Percentiles rank a stretch among this genome's conserved stretches.
These are phyloP conservation scores for Rosa chinensis DNA, from an alignment of 306 rosid genomes.

Conservation along the genomic window DNA sequence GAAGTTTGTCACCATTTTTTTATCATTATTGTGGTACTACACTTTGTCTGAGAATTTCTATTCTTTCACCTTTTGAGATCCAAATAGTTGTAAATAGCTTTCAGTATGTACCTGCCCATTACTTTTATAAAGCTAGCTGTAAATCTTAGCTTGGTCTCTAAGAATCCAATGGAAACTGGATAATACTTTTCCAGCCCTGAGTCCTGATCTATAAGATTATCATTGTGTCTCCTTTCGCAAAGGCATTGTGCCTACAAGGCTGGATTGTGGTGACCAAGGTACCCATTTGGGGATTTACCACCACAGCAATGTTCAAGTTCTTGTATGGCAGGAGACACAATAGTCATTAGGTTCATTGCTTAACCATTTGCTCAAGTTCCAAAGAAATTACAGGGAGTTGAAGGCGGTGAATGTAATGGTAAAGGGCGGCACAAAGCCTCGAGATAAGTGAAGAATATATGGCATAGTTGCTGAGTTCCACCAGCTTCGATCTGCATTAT, in stretches of 20 bases:
- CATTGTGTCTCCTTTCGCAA: slow-evolving; percentile 2
- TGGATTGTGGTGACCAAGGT: background rate
- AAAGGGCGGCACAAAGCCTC: slow-evolving; percentile 18
- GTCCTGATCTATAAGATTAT: background rate
- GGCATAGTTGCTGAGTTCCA: slow-evolving; percentile 26
- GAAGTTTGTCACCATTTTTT: too few species aligned
- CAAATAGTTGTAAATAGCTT: slow-evolving; percentile 6
- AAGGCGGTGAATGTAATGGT: slow-evolving; percentile 21
- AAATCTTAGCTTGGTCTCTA: slow-evolving; percentile 21
- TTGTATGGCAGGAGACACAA: background rate
- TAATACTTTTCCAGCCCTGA: slow-evolving; percentile 24
- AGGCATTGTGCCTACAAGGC: background rate
- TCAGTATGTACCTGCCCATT: slow-evolving; percentile 22
- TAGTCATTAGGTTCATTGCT: background rate
- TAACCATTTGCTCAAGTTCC: slow-evolving; percentile 2
- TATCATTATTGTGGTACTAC: slow-evolving; percentile 10
- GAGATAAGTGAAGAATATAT: slow-evolving; percentile 18
- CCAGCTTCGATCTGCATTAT: slow-evolving; percentile 44
- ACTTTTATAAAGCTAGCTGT: slow-evolving; percentile 39
- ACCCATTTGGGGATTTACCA: background rate
- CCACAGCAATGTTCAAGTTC: background rate
- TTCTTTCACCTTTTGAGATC: background rate
- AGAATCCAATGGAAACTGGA: slow-evolving; percentile 38
- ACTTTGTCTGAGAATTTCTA: slow-evolving; percentile 24
- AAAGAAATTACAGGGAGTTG: slow-evolving; percentile 5